Base-by-base conservation (phyloP, 2,329 filamentous ascomycete genomes). In the Huntiella savannae region DNA sequence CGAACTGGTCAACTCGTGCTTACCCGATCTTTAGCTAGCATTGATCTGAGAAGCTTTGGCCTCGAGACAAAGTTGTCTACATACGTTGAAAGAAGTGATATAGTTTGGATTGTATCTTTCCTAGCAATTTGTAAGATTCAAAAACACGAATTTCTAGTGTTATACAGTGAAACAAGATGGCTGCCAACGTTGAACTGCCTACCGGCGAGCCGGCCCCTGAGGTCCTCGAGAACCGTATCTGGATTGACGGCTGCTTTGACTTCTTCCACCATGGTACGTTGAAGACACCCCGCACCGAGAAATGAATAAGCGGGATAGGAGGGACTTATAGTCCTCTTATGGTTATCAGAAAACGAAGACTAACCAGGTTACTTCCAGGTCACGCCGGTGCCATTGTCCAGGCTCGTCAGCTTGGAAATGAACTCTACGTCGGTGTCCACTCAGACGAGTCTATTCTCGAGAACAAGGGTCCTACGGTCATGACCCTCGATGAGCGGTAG, bases 231-330 rank as follows among this genome's bases (percentile, higher is more conserved):
- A 77, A 82, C 55, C 78, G 88, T 54, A 83, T 98, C 57, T 98
- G 92, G 92, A 82, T 98, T 19, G 91, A 98, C 61, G 91, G 91
- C 52, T 98, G 91, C 70, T 98, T 95, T 66, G 91, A 98, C 67
- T 98, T 98, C 64, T 92, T 87, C 65, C 91, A 98, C 62, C 91
- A 96, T 61, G 91, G 83, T 85, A 62, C 54, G 65, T 55, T 15
- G 22, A 28, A 28, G 22, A 28, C 3, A 28, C 22, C 7, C 45
- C 10, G 16, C n/a, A n/a, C 5, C 17, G 13, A 37, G 5, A 32
- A 10, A 44, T 5, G 11, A 28, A 43, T 15, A 8, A 35, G 32
- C 15, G 28, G n/a, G 12, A 28, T 7, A 43, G 12, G 17, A 15
- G 6, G 7, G 22, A 10, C 8, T 10, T 10, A 28, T 28, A 28